Evolutionary conservation across 371 early-diverging fungal genomes (phyloP), one percentile per base, ranked within the genome.

Genomic region (Coemansia sp.): DNA sequence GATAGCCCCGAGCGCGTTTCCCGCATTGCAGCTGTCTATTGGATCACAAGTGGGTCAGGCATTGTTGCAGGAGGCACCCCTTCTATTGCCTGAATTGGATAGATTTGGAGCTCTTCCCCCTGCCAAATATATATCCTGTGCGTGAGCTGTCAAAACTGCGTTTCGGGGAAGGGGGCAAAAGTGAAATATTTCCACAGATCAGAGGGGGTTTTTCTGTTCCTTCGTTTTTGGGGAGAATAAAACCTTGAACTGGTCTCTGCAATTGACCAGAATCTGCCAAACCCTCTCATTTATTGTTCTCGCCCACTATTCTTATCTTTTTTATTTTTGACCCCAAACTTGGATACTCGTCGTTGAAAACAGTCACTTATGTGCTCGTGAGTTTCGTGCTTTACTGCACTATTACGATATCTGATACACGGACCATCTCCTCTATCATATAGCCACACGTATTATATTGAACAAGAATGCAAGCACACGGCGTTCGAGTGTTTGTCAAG

Each of bases 381-480:
- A 47, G 47, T 7, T 28, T 5, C 47, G 60, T 39, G 58, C 37
- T 57, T 39, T n/a, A 20, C 39, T 25, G 21, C 33, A 37, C 18
- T 60, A 47, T 47, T 37, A 11, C 37, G 37, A 37, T 37, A 37
- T 37, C 20, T 20, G 50, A n/a, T 21, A 18, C 21, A 48, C 50
- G 50, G 50, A 37, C 39, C 39, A 57, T 57, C 39, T 18, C 58
- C 58, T 57, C 11, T 39, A 57, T 37, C 20, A 28, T 1, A 28
- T 1, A 30, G 18, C n/a, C 30, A 48, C 20, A 18, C 18, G 37
- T 20, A 20, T 48, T 37, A 51, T 51, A 51, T 9, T 21, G 20
- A 18, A 56, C 30, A 4, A 33, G 28, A 42, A 60, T 60, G 60
- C 60, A 60, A 33, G 47, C 44, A 21, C 28, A 26, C 8, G n/a